A percentile compares a stretch with the other conserved stretches of the same genome.
phyloP scores from a whole-genome alignment of 75 land plant genomes.

The Ceratopteris richardii region DNA sequence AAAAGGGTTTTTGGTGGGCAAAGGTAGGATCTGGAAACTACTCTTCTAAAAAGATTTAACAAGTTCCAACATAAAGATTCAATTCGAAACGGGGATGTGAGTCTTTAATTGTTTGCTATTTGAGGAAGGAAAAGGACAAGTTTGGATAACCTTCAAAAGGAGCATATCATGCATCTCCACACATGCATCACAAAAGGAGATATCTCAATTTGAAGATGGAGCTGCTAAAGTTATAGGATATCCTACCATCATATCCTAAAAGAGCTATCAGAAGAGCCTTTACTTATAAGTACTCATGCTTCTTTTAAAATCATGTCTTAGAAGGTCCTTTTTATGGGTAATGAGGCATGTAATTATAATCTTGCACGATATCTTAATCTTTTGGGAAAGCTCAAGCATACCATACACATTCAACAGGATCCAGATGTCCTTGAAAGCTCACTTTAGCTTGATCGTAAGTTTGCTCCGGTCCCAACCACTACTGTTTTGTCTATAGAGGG shows the following conservation, averaged over 20 bases:
- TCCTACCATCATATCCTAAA: conserved; percentile 52
- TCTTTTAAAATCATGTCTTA: conserved; percentile 39
- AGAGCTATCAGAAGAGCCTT: conserved; percentile 70
- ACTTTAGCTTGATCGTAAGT: conserved; percentile 77
- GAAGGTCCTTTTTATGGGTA: conserved; percentile 42
- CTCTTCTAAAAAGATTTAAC: too few species aligned
- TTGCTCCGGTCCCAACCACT: too few species aligned
- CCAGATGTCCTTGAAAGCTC: conserved; percentile 55
- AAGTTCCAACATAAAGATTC: too few species aligned
- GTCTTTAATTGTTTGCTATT: conserved; percentile 44
- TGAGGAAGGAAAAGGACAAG: conserved; percentile 52
- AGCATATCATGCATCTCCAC: conserved; percentile 45
- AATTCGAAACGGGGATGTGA: conserved; percentile 23
- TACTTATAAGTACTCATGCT: conserved; percentile 54
- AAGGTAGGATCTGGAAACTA: too few species aligned
- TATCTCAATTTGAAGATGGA: conserved; percentile 23
- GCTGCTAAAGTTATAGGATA: conserved; percentile 59
- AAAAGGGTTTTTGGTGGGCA: too few species aligned
- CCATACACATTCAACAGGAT: conserved; percentile 45
- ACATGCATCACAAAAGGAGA: conserved; percentile 36
- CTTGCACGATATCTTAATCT: conserved; percentile 45
- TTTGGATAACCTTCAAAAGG: conserved; percentile 49
- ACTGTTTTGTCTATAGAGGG: too few species aligned
- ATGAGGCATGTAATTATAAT: conserved; percentile 12
- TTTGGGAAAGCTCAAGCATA: conserved; percentile 62